Evolutionary conservation across 352 stramenopile species (phyloP), one percentile per base, ranked within the genome.

Genomic region (Phytophthora quininea): DNA sequence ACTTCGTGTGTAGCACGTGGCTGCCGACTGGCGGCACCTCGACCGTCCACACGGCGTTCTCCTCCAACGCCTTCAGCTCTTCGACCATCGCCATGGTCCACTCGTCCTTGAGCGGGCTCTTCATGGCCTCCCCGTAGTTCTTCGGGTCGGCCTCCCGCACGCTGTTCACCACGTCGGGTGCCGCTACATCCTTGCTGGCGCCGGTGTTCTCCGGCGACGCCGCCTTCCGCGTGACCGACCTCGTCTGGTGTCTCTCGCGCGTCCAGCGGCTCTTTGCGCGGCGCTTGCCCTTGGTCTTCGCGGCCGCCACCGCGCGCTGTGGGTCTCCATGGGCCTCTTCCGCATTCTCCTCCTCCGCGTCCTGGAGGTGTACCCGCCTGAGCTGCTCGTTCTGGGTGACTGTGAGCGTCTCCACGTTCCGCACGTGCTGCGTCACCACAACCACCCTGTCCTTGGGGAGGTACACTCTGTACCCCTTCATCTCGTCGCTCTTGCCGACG

Each of bases 181-280:
- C 11, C 43, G 43, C 43, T 9, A 49, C 43, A 49, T 49, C 43
- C 3, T 24, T 7, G 43, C 43, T 49, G n/a, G 3, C 43, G 43
- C 10, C 43, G 43, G 4, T 49, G 43, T 31, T 49, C 43, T 1
- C 43, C 10, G 3, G 1, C 27, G 15, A 27, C 11, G n/a, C 43
- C 2, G 61, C 74, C 62, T 77, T n/a, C 14, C 65, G n/a, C 53
- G 65, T 60, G 1, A 58, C 66, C 40, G 6, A 76, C 27, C 2
- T 56, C 61, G 56, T 82, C 76, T 9, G 74, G 56, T 52, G 61
- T 70, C 45, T 72, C 59, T 42, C 57, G 15, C 19, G 76, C 11
- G 5, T 45, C n/a, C 47, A 74, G 54, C 27, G 54, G 31, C 15
- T 60, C 43, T 53, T 78, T 1, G 19, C 11, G 1, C 37, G 55